These are phyloP conservation scores for Phaeosphaeriaceae sp. DNA, from an alignment of 2,329 filamentous ascomycete genomes.

Conservation along the genomic window DNA sequence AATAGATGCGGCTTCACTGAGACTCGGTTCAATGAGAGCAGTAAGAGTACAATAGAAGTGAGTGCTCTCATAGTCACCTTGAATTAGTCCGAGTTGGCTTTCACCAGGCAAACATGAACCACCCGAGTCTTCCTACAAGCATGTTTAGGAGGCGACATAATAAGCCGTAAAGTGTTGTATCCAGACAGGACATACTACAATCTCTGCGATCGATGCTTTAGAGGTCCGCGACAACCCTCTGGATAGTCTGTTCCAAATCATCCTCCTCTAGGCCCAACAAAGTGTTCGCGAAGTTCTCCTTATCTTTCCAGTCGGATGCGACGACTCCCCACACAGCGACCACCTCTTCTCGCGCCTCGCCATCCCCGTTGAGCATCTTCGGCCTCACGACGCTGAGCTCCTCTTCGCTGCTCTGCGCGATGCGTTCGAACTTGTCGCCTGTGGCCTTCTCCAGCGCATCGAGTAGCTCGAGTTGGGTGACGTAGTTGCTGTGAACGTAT, in stretches of 20 bases:
- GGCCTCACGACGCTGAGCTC: conserved; percentile 31
- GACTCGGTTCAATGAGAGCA: too few relatives aligned
- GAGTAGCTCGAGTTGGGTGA: conserved; percentile 67
- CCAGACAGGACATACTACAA: not conserved
- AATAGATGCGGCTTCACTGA: too few relatives aligned
- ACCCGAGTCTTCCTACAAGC: not conserved
- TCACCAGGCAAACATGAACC: not conserved
- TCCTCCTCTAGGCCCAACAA: conserved; percentile 42
- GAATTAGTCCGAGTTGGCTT: not conserved
- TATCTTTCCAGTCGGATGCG: conserved; percentile 41
- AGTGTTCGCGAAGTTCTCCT: conserved; percentile 40
- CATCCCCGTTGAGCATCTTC: conserved; percentile 43
- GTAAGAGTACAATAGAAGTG: too few relatives aligned
- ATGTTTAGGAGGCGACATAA: not conserved
- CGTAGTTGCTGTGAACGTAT: conserved; percentile 64
- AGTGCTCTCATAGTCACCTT: too few relatives aligned
- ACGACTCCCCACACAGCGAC: conserved; percentile 45
- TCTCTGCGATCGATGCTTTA: not conserved
- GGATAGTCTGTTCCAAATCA: conserved; percentile 38
- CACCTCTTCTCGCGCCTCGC: conserved; percentile 40
- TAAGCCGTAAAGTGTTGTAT: not conserved
- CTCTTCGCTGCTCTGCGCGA: conserved; percentile 46
- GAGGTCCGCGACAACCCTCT: conserved; percentile 26
- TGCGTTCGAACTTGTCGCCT: conserved; percentile 59
- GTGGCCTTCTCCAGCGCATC: conserved; percentile 61